Evolutionary conservation across 805 yeast genomes (phyloP), one percentile per base, ranked within the genome.

Genomic region (Vanderwaltozyma verrucispora): DNA sequence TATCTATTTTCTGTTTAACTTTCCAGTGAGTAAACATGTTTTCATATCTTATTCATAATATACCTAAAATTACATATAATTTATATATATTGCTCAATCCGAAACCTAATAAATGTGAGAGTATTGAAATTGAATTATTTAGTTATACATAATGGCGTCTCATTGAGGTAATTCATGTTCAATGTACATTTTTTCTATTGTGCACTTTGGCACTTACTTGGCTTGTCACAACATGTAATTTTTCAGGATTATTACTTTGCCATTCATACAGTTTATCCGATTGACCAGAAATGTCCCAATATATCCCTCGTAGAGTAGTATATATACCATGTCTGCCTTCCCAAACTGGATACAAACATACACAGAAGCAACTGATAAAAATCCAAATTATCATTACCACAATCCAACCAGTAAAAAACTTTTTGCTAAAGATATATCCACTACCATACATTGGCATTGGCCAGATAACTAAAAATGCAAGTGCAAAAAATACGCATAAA

Each of bases 361-460:
- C 92, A 39, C 74, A 65, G 43, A 70, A 68, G 0, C 75, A 76
- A 27, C 81, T 71, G 49, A 72, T 66, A 62, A 83, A 84, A 26
- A 84, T 63, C 95, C 95, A 86, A 41, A 85, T 75, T 37, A 87
- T 74, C 41, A 80, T 76, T 23, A 86, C 94, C 27, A 70, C 75
- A 34, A 87, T 72, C 95, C 95, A 87, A 32, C 95, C 95, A 6
- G 92, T 82, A 60, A 86, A 87, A 63, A 84, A 84, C 39, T 58
- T 60, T 57, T 74, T 77, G 37, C 84, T 74, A 61, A 86, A 87
- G 29, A 86, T 67, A 53, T 86, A 86, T 3, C 72, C 69, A 4
- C 80, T 54, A 24, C 95, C 96, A 57, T 80, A 86, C 92, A 87
- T 80, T 46, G 96, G 95, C 86, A 86, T 82, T 51, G 96, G 96